Conservation (phyloP, 1,284 basidiomycete genomes). For the Clitocybe nebularis region DNA sequence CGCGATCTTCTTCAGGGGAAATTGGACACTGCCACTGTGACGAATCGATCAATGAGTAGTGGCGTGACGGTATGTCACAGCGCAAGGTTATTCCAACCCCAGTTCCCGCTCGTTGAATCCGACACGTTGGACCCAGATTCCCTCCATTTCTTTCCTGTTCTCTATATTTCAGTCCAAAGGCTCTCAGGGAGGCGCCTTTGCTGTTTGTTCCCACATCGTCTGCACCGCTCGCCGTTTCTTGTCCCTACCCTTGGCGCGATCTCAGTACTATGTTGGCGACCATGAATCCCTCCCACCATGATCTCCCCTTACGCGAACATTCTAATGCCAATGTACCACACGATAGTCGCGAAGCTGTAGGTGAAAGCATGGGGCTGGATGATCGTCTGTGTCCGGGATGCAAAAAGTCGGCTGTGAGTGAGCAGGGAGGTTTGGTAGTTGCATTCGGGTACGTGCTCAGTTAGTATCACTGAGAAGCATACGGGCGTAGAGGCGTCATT, state of each 20-base stretch:
- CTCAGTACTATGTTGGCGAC: slow-evolving; percentile 23
- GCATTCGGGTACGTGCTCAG: slow-evolving; percentile 72
- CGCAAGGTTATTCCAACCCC: background rate
- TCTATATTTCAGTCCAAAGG: slow-evolving; percentile 14
- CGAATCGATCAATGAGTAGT: slow-evolving; percentile 8
- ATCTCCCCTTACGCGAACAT: slow-evolving; percentile 29
- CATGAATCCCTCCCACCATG: slow-evolving; percentile 22
- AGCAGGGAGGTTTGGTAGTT: slow-evolving; percentile 83
- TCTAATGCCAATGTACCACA: slow-evolving; percentile 28
- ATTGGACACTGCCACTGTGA: slow-evolving; percentile 12
- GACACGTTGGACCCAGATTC: slow-evolving; percentile 15
- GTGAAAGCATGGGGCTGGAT: slow-evolving; percentile 36
- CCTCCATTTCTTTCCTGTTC: slow-evolving; percentile 13
- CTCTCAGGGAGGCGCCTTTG: slow-evolving; percentile 24
- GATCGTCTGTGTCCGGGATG: slow-evolving; percentile 82
- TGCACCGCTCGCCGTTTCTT: slow-evolving; percentile 10
- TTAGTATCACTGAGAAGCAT: too few species aligned
- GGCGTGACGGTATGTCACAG: slow-evolving; percentile 12
- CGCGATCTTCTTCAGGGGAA: background rate
- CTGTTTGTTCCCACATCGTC: slow-evolving; percentile 14
- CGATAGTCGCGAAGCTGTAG: slow-evolving; percentile 13
- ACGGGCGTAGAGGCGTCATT: too few species aligned
- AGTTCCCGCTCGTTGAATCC: background rate
- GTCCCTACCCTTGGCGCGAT: background rate
- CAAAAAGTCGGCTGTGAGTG: slow-evolving; percentile 77